These are phyloP conservation scores for Verticillium nonalfalfae DNA, from an alignment of 2,329 filamentous ascomycete species.

Conservation along the genomic window DNA sequence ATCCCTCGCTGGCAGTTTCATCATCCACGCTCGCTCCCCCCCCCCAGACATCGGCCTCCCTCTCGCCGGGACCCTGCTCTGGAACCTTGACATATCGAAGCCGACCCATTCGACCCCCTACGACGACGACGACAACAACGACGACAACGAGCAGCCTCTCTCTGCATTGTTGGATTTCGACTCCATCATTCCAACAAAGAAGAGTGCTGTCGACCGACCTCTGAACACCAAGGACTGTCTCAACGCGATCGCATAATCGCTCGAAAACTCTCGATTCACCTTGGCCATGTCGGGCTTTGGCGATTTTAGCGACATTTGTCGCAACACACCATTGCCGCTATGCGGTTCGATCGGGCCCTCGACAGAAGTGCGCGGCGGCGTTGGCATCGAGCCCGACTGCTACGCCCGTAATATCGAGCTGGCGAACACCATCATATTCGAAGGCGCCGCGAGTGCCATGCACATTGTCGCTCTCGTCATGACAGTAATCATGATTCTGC, in stretches of 20 bases:
- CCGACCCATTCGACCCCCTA: neutral
- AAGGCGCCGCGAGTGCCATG: conserved; percentile 83
- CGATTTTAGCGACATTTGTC: conserved; percentile 83
- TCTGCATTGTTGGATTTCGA: neutral
- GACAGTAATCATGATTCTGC: conserved; percentile 96
- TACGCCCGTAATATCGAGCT: conserved; percentile 93
- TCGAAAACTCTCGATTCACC: neutral
- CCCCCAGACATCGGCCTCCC: neutral
- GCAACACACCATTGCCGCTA: conserved; percentile 75
- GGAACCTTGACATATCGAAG: neutral
- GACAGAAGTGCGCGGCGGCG: conserved; percentile 55
- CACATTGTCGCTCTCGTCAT: conserved; percentile 87
- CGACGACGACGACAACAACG: neutral
- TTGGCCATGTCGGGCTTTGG: conserved; percentile 75
- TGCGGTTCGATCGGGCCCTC: conserved; percentile 79
- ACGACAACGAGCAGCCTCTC: neutral
- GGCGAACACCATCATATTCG: conserved; percentile 97
- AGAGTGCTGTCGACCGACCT: neutral
- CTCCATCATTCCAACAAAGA: neutral
- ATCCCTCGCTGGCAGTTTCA: neutral
- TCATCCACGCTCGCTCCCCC: neutral
- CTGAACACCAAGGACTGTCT: neutral
- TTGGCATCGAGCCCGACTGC: conserved; percentile 83
- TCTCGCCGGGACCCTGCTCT: neutral
- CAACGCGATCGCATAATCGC: neutral